These are phyloP conservation scores for Phytopythium helicoides DNA, from an alignment of 352 stramenopile species.

Conservation along the genomic window DNA sequence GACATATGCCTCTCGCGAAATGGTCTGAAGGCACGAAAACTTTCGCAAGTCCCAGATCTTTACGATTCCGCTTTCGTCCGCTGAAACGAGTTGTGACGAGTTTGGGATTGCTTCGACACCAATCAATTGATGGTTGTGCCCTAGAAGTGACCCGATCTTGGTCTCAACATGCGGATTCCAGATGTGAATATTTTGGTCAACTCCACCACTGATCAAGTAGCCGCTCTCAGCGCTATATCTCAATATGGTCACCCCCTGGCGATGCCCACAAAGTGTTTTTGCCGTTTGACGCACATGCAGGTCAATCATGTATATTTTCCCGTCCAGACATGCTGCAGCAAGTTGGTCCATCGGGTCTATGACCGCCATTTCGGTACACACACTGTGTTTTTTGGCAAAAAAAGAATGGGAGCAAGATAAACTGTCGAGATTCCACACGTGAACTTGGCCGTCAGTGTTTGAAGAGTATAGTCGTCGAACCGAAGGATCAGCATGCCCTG, in stretches of 20 bases:
- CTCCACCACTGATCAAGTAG: slow-evolving; percentile 52
- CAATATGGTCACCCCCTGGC: slow-evolving; percentile 39
- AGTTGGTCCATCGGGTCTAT: slow-evolving; percentile 32
- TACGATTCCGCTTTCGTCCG: slow-evolving; percentile 44
- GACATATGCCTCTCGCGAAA: slow-evolving; percentile 31
- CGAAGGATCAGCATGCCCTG: slow-evolving; percentile 7
- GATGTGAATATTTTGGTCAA: slow-evolving; percentile 53
- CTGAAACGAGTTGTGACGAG: slow-evolving; percentile 48
- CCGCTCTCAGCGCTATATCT: slow-evolving; percentile 42
- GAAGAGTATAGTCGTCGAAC: slow-evolving; percentile 33
- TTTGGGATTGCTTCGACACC: slow-evolving; percentile 44
- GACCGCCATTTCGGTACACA: slow-evolving; percentile 39
- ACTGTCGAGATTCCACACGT: slow-evolving; percentile 39
- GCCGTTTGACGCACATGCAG: slow-evolving; percentile 18
- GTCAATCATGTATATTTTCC: slow-evolving; percentile 63
- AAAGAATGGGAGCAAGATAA: slow-evolving; percentile 34
- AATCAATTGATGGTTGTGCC: slow-evolving; percentile 44
- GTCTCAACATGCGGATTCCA: slow-evolving; percentile 65
- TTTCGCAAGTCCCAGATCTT: slow-evolving; percentile 60
- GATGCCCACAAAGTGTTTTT: slow-evolving; percentile 37
- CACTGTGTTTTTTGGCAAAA: slow-evolving; percentile 24
- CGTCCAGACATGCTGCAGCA: slow-evolving; percentile 38
- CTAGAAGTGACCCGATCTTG: slow-evolving; percentile 44
- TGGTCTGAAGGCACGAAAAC: slow-evolving; percentile 38
- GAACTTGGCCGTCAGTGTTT: slow-evolving; percentile 33